These are phyloP conservation scores for Fusarium liriodendri DNA, from an alignment of 2,329 filamentous ascomycete genomes.

Conservation along the genomic window DNA sequence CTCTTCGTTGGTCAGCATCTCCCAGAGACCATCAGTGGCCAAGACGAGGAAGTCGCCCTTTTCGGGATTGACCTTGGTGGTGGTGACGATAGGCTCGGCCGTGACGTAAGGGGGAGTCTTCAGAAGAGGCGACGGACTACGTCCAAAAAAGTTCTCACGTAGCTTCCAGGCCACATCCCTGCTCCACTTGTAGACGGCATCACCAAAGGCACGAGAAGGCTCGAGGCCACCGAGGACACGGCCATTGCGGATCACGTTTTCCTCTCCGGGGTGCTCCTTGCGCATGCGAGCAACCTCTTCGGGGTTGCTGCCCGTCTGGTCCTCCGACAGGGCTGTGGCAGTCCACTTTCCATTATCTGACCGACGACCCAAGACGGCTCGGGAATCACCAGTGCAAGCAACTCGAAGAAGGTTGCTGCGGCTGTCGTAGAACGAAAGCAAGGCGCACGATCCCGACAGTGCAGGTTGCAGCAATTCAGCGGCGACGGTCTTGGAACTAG, in stretches of 20 bases:
- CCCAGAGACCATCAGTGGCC: slow-evolving; percentile 97
- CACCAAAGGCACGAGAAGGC: slow-evolving; percentile 93
- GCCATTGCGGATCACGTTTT: slow-evolving; percentile 87
- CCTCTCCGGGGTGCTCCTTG: slow-evolving; percentile 88
- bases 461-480: slow-evolving; percentile 93
- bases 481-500: slow-evolving; percentile 88
- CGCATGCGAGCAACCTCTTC: slow-evolving; percentile 87
- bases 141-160: slow-evolving; percentile 87
- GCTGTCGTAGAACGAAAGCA: slow-evolving; percentile 96
- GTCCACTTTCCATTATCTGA: slow-evolving; percentile 88
- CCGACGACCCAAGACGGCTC: slow-evolving; percentile 88
- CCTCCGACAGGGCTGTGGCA: slow-evolving; percentile 87
- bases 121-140: slow-evolving; percentile 79
- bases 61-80: slow-evolving; percentile 88
- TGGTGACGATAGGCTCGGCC: slow-evolving; percentile 93
- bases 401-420: slow-evolving; percentile 88
- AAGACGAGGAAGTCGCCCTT: slow-evolving; percentile 96
- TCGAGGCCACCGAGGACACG: slow-evolving; percentile 93
- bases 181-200: slow-evolving; percentile 97
- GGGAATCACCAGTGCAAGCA: slow-evolving; percentile 95
- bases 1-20: slow-evolving; percentile 99
- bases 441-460: slow-evolving; percentile 94
- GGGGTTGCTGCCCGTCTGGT: slow-evolving; percentile 92
- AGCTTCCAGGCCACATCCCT: slow-evolving; percentile 85
- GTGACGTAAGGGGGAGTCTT: slow-evolving; percentile 97